Base-by-base conservation (phyloP, 306 rosid species). In the Cucurbita maxima region DNA sequence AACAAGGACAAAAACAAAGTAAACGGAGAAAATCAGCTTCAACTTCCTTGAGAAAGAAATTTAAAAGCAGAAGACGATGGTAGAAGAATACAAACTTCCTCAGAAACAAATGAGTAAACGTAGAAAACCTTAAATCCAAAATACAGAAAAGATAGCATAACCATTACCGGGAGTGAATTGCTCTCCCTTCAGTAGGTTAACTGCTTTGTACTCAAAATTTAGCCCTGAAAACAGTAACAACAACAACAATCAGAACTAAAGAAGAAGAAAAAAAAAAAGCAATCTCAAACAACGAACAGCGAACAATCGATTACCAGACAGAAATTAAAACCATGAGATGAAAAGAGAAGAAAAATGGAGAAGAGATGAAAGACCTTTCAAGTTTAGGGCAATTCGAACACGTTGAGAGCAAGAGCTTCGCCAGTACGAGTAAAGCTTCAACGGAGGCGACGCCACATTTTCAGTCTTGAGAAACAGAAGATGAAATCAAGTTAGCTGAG, bases 161-260 rank as follows among this genome's bases (percentile, higher is more conserved):
- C 41, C 9, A 45, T 72, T 63, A 92, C 96, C 94, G 4, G 90
- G 86, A 38, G 75, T 73, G 77, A 53, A 68, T 9, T 89, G 90
- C 74, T 88, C 84, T 62, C 84, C 89, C 72, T 92, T 83, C 67
- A 80, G 34, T 57, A 89, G 57, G 74, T 92, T 74, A 53, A 87
- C 87, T 7, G 96, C 48, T 56, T 40, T 82, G 84, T 86, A 84
- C 34, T 87, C 85, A 64, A 84, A 88, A 20, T 83, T 74, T 5
- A 91, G 80, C 40, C 90, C 92, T 87, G n/a, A 15, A 74, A 19
- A 5, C 36, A 63, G 43, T 2, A 40, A 48, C 7, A 15, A 18
- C 37, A 3, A 69, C 51, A 47, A 48, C 40, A 34, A 14, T 19
- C 12, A 74, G 51, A 19, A 34, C 40, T 3, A 20, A 13, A 74